Base-by-base conservation (phyloP, 495 filamentous ascomycete genomes). In the Viridothelium virens region DNA sequence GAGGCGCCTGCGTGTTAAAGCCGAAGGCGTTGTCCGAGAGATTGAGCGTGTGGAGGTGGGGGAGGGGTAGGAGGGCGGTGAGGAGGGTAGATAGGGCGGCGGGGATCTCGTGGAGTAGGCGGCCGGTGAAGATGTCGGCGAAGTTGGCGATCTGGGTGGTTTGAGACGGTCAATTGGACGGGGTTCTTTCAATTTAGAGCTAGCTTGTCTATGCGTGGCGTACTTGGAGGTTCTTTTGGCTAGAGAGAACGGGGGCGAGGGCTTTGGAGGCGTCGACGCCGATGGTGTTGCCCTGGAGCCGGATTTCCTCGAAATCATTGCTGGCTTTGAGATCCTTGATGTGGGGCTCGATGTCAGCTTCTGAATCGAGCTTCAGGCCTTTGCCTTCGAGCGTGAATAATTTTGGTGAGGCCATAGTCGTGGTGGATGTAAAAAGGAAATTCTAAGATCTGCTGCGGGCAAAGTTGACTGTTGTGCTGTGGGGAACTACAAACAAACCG, bases 21-120 rank as follows among this genome's bases (percentile, higher is more conserved):
- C 94, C 94, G 73, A 98, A 98, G 53, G 94, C 94, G 77, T 98
- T 98, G 78, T 98, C 94, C 74, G 91, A 94, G 12, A 98, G 85
- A 78, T 97, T 92, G 75, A 98, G 84, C 38, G 92, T 96, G 74
- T 91, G 89, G 14, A 97, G 85, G 39, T 88, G 84, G 0, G 88
- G 84, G 59, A 95, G 85, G 63, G 89, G 86, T 56, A 97, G 85
- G 50, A 97, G 87, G 3, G 95, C 86, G 31, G 87, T 90, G 12
- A 97, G 86, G 44, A 98, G 87, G 53, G 86, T 86, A 12, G 87
- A 87, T 41, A 97, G 86, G 2, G 95, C 93, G 64, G 87, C 86
- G 56, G 94, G 94, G 70, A 98, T 97, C 72, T 98, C 94, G 72
- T 87, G 88, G 61, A 97, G 86, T 34, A 98, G 86, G 67, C 94